Evolutionary conservation across 2,329 filamentous ascomycete species (phyloP).

Genomic region (Penicillium sp.): DNA sequence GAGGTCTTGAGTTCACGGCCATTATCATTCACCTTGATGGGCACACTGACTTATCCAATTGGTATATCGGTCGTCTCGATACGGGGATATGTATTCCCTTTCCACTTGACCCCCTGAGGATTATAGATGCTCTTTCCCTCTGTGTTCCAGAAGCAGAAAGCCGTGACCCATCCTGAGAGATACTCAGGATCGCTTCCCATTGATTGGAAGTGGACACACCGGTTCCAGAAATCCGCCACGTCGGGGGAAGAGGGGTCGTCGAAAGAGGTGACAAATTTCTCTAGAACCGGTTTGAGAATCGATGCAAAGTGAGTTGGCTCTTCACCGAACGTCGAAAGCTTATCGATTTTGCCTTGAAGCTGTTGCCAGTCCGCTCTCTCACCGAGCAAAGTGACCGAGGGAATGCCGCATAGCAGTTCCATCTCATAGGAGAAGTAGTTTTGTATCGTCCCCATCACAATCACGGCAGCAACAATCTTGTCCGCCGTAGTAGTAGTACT

Average conservation of each 20-base stretch:
- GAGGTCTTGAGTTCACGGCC: conserved; percentile 21
- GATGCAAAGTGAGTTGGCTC: conserved; percentile 43
- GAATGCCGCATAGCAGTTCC: conserved; percentile 47
- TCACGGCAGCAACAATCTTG: conserved; percentile 42
- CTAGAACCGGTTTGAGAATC: conserved; percentile 47
- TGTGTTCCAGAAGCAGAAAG: conserved; percentile 48
- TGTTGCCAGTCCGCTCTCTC: conserved; percentile 47
- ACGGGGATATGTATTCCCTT: conserved; percentile 20
- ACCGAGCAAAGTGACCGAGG: conserved; percentile 53
- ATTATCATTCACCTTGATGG: conserved; percentile 34
- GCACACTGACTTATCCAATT: conserved; percentile 30
- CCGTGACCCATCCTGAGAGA: conserved; percentile 51
- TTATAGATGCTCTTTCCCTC: conserved; percentile 33
- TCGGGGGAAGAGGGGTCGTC: not conserved
- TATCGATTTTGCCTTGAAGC: conserved; percentile 45
- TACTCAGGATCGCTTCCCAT: conserved; percentile 32
- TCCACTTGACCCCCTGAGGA: no score
- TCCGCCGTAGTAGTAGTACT: conserved; percentile 51
- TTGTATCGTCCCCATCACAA: conserved; percentile 54
- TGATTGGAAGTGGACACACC: conserved; percentile 26
- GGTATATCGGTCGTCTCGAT: conserved; percentile 29
- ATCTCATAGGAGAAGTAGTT: conserved; percentile 47
- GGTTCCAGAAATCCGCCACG: conserved; percentile 13
- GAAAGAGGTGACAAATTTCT: conserved; percentile 40
- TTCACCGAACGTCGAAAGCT: conserved; percentile 44